A percentile compares a stretch with the other conserved stretches of the same genome.
Conservation (phyloP, 139 green algal genomes). For the Klebsormidium nitens region DNA sequence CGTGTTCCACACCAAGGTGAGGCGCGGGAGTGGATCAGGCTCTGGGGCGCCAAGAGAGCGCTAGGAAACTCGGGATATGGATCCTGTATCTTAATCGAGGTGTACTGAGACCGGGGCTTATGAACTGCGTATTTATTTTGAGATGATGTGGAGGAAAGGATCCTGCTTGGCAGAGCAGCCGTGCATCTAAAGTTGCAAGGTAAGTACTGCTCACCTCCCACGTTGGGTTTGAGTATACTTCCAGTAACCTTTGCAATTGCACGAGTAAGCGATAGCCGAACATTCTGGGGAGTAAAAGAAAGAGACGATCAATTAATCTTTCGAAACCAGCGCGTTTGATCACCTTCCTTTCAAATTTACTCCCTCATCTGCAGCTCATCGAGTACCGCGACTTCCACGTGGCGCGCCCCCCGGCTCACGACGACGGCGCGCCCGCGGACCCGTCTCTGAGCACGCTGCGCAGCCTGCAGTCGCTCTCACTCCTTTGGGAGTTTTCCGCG, state of each 20-base stretch:
- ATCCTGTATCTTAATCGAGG: not conserved
- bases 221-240: too few species aligned
- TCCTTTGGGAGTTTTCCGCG: not conserved
- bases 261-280: too few species aligned
- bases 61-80: not conserved
- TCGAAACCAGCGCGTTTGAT: too few species aligned
- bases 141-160: too few species aligned
- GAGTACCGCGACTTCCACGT: conserved; percentile 23
- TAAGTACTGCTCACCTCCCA: conserved; percentile 12
- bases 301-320: too few species aligned
- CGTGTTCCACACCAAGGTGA: conserved; percentile 36
- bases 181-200: not conserved
- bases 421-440: conserved; percentile 7
- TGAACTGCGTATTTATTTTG: too few species aligned
- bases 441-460: not conserved
- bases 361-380: too few species aligned
- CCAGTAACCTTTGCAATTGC: too few species aligned
- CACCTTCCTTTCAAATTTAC: too few species aligned
- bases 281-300: too few species aligned
- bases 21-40: not conserved
- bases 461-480: not conserved
- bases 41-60: not conserved
- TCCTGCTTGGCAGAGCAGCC: not conserved
- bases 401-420: not conserved
- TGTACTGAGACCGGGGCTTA: not conserved